These are phyloP conservation scores for Solanum bulbocastanum DNA, from an alignment of 257 asterid species.

Conservation along the genomic window DNA sequence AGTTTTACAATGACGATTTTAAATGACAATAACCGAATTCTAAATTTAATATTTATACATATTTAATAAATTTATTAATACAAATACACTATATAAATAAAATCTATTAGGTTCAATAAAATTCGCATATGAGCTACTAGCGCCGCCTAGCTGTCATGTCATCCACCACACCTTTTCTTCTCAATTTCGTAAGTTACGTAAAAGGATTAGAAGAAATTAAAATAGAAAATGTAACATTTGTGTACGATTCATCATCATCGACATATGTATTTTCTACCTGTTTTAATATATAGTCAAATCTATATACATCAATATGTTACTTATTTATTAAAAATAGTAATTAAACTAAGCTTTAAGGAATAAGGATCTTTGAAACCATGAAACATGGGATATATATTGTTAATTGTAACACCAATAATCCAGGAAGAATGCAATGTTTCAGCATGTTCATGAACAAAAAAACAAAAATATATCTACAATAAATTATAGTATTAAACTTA, in stretches of 20 bases:
- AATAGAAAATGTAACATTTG: no score
- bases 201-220: no score
- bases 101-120: no score
- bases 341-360: not conserved
- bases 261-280: not conserved
- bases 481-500: not conserved
- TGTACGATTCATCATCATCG: not conserved
- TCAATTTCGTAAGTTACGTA: no score
- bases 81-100: no score
- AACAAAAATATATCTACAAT: not conserved
- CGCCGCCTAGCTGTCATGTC: no score
- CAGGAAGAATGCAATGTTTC: not conserved
- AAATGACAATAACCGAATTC: no score
- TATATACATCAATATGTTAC: not conserved
- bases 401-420: not conserved
- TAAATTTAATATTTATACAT: no score
- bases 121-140: no score
- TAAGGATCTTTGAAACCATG: not conserved
- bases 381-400: not conserved
- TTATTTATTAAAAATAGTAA: not conserved
- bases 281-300: not conserved
- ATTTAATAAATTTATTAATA: no score
- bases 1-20: fast-evolving
- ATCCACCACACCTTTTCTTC: no score
- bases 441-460: not conserved